phyloP scores from a whole-genome alignment of 2,329 filamentous ascomycete genomes.

The Acrocalymma vagum region DNA sequence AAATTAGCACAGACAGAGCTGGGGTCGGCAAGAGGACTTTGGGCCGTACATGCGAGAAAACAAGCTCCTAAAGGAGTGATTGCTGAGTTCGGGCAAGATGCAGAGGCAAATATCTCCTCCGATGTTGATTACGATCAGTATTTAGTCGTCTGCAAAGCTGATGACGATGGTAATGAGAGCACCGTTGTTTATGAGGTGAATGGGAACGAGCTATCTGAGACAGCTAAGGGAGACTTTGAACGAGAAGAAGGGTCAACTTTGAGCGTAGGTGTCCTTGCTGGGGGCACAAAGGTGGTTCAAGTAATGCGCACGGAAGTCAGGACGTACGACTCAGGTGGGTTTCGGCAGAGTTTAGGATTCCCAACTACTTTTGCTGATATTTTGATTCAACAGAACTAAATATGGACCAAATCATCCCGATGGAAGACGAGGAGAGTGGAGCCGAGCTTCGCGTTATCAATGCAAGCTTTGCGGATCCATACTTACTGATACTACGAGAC shows the following conservation, averaged over 20 bases:
- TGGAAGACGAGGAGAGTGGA: constrained; percentile 83
- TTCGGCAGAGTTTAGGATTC: constrained; percentile 2
- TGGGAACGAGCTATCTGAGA: constrained; percentile 75
- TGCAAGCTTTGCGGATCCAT: constrained; percentile 87
- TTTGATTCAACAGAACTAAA: constrained; percentile 73
- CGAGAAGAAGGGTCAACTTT: constrained; percentile 86
- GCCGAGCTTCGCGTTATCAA: constrained; percentile 80
- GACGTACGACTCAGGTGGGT: constrained; percentile 87
- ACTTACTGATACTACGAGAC: constrained; percentile 82
- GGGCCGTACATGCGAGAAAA: constrained; percentile 79
- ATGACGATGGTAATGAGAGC: constrained; percentile 73
- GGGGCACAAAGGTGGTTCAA: constrained; percentile 83
- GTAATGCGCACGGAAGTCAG: constrained; percentile 86
- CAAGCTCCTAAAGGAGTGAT: constrained; percentile 67
- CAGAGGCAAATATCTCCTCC: constrained; percentile 46
- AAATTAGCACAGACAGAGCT: constrained; percentile 76
- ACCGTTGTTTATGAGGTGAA: constrained; percentile 81
- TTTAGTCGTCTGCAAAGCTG: constrained; percentile 79
- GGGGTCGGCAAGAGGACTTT: constrained; percentile 77
- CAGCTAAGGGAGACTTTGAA: constrained; percentile 89
- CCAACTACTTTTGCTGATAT: too few relatives aligned
- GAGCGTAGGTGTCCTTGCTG: constrained; percentile 84
- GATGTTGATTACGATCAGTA: constrained; percentile 77
- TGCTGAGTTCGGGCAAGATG: constrained; percentile 54
- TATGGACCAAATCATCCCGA: constrained; percentile 88